These are phyloP conservation scores for Trichoderma koningii DNA, from an alignment of 2,329 filamentous ascomycete species.

Conservation along the genomic window DNA sequence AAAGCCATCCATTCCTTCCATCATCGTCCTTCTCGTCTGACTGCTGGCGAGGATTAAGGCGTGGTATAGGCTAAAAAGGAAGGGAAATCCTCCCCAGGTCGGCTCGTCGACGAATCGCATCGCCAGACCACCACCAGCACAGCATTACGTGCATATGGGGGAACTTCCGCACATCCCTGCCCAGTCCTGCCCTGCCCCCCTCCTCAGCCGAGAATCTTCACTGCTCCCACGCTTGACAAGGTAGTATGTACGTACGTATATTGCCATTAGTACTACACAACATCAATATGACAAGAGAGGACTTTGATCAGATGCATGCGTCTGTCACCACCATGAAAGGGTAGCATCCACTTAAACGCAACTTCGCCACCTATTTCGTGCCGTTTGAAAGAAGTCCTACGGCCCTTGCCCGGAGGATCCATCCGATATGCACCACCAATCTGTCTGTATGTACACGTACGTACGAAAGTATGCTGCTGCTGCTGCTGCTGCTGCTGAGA, in stretches of 20 bases:
- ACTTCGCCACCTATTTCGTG: background rate
- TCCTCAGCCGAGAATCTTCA: background rate
- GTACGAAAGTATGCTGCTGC: background rate
- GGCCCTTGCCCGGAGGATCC: conserved; percentile 1
- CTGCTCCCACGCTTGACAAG: background rate
- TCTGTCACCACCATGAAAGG: conserved; percentile 17
- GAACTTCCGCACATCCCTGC: background rate
- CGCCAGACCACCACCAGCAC: background rate
- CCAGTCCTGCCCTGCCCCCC: background rate
- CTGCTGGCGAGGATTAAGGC: no score
- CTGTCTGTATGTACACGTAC: background rate
- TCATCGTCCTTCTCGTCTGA: no score
- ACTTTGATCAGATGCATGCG: conserved; percentile 4
- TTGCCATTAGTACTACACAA: no score
- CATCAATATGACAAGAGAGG: no score
- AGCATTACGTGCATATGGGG: background rate
- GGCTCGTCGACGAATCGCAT: conserved; percentile 18
- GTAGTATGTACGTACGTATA: no score
- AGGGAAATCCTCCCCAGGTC: conserved; percentile 1
- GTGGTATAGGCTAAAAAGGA: background rate
- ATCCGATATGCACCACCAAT: conserved; percentile 5
- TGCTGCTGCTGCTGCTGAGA: background rate
- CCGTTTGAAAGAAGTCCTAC: no score
- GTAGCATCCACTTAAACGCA: conserved; percentile 11
- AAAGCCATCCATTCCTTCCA: background rate